Percentiles rank a stretch among this genome's conserved stretches.
phyloP scores from a whole-genome alignment of 257 asterid species.

The Primulina tabacum region DNA sequence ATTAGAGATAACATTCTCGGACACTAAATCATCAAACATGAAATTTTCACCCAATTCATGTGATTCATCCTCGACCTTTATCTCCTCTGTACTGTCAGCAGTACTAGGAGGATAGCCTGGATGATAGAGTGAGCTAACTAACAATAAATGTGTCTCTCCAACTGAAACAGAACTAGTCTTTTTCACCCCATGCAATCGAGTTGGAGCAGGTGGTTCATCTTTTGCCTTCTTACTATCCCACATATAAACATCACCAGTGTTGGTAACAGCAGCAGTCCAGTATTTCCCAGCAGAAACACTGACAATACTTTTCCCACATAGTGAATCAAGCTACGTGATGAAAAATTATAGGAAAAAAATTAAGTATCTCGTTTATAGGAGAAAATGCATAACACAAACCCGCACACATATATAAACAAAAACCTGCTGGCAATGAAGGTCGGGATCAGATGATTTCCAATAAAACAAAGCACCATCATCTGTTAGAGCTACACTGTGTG shows the following conservation, averaged over 20 bases:
- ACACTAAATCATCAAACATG: slow-evolving; percentile 62
- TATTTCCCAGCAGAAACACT: slow-evolving; percentile 90
- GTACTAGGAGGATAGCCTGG: slow-evolving; percentile 50
- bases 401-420: slow-evolving; percentile 22
- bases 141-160: slow-evolving; percentile 90
- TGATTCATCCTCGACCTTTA: slow-evolving; percentile 37
- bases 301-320: slow-evolving; percentile 63
- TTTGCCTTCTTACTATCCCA: slow-evolving; percentile 83
- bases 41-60: slow-evolving; percentile 65
- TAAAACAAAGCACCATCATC: slow-evolving; percentile 91
- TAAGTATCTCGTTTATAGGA: slow-evolving; percentile 9
- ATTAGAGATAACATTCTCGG: slow-evolving; percentile 33
- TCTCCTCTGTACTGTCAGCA: slow-evolving; percentile 32
- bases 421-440: slow-evolving; percentile 79
- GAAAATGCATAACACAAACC: not conserved
- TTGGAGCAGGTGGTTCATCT: slow-evolving; percentile 52
- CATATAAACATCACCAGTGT: slow-evolving; percentile 75
- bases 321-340: slow-evolving; percentile 49
- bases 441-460: slow-evolving; percentile 90
- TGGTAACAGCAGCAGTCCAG: slow-evolving; percentile 92
- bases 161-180: slow-evolving; percentile 89
- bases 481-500: slow-evolving; percentile 78
- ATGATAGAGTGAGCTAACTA: slow-evolving; percentile 79
- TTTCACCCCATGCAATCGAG: slow-evolving; percentile 86
- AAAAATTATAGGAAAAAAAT: slow-evolving; percentile 7